Base-by-base conservation (phyloP, 805 yeast genomes). In the Candida piceae region DNA sequence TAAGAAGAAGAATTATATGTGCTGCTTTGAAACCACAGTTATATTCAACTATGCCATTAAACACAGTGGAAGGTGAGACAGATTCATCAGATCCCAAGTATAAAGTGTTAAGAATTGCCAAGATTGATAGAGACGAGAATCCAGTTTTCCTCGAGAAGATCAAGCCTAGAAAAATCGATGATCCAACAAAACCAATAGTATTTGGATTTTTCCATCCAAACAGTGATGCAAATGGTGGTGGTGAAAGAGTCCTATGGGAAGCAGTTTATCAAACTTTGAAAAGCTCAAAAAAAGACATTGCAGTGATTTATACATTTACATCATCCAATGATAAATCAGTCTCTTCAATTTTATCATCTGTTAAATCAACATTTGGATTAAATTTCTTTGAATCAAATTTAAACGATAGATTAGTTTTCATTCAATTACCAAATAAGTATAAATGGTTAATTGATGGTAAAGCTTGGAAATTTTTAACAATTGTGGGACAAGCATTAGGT, bases 141-240 rank as follows among this genome's bases (percentile, higher is more conserved):
- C 29, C 36, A 3, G 30, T 30, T 5, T 53, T 60, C 22, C 32
- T 49, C 16, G 45, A 41, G 6, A 37, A 45, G 13, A 38, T 58
- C 16, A 55, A 50, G 29, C 61, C 62, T 7, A 44, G 41, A 18
- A 36, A 36, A 13, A 54, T 58, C 7, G 50, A 70, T 26, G 63
- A 55, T 35, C 57, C 58, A 2, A 44, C 52, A 2, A 53, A 84
- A 19, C 57, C 52, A 28, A 47, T 69, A 8, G 58, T 86, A 9
- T 81, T 67, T 55, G 99, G 97, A 5, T 89, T 84, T 53, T 88
- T 93, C 66, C 99, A 93, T 62, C 98, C 98, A 0, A 84, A 81
- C 50, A 88, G 96, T 45, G 85, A 84, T 56, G 94, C 96, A 27
- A 96, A 95, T 31, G 99, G 99, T 15, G 99, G 99, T 21, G 99